phyloP scores from a whole-genome alignment of 352 stramenopile genomes.

The Hyaloperonospora arabidopsidis region DNA sequence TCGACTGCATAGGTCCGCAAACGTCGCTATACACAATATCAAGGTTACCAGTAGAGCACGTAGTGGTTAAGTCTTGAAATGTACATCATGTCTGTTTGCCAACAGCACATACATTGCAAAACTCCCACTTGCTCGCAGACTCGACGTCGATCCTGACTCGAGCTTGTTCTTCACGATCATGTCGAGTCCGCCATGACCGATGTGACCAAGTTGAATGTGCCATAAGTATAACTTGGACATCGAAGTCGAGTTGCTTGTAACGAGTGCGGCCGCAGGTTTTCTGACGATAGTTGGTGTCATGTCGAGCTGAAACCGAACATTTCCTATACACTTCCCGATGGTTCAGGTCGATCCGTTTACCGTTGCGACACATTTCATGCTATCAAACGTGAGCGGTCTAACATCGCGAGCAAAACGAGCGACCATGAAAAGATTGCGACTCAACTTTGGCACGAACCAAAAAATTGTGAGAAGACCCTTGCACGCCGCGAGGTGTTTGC shows the following conservation, averaged over 20 bases:
- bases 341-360: not conserved
- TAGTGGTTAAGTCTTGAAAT: conserved; percentile 1
- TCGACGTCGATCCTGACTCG: not conserved
- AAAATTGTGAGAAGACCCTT: not conserved
- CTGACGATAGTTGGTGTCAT: not conserved
- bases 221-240: conserved; percentile 1
- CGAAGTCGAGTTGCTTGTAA: not conserved
- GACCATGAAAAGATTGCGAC: conserved; percentile 1
- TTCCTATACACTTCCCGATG: not conserved
- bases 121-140: not conserved
- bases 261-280: not conserved
- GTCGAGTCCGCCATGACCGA: not conserved
- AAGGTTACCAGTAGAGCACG: not conserved
- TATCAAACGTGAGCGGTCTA: not conserved
- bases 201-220: conserved; percentile 1
- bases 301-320: not conserved
- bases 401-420: not conserved
- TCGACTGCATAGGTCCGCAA: not conserved
- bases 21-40: not conserved
- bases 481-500: not conserved
- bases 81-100: not conserved
- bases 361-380: not conserved
- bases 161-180: conserved; percentile 2
- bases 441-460: not conserved
- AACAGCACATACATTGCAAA: not conserved